phyloP scores from a whole-genome alignment of 2,329 filamentous ascomycete species.

The Paraphaeosphaeria sporulosa region DNA sequence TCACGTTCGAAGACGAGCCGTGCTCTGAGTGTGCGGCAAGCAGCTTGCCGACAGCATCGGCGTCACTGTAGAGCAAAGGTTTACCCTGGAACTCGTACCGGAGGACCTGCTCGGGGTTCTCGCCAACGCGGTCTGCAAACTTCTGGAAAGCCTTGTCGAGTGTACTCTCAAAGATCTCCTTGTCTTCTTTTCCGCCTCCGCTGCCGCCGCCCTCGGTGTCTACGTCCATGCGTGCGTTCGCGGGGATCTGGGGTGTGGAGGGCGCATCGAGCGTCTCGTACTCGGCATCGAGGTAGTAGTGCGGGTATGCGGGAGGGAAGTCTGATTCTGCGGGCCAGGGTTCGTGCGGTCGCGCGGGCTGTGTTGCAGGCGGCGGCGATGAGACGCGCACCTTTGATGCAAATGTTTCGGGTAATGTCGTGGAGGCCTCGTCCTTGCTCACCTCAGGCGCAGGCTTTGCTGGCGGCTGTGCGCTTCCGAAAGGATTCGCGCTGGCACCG shows the following conservation, averaged over 20 bases:
- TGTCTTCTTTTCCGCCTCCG: constrained; percentile 52
- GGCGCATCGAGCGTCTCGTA: constrained; percentile 81
- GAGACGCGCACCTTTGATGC: constrained; percentile 71
- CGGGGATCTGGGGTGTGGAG: constrained; percentile 57
- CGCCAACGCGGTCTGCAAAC: constrained; percentile 59
- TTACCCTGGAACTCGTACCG: constrained; percentile 59
- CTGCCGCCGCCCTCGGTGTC: constrained; percentile 39
- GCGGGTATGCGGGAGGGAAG: constrained; percentile 75
- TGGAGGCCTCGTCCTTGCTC: constrained; percentile 32
- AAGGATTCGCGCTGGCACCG: constrained; percentile 32
- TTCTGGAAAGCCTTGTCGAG: constrained; percentile 60
- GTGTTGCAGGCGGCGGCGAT: constrained; percentile 42
- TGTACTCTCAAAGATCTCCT: constrained; percentile 56
- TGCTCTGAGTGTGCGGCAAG: constrained; percentile 54
- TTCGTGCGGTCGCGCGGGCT: constrained; percentile 58
- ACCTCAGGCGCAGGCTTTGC: constrained; percentile 24
- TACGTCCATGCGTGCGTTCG: constrained; percentile 54
- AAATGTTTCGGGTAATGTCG: constrained; percentile 76
- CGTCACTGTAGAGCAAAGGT: constrained; percentile 78
- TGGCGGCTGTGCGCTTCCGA: constrained; percentile 25
- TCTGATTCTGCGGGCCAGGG: constrained; percentile 76
- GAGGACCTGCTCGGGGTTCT: constrained; percentile 60
- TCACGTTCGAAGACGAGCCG: constrained; percentile 31
- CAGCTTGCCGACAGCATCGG: constrained; percentile 74
- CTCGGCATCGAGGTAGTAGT: constrained; percentile 84